A percentile compares a stretch with the other conserved stretches of the same genome.
These are phyloP conservation scores for Suhomyces maxii DNA, from an alignment of 1,139 yeast genomes.

Conservation along the genomic window DNA sequence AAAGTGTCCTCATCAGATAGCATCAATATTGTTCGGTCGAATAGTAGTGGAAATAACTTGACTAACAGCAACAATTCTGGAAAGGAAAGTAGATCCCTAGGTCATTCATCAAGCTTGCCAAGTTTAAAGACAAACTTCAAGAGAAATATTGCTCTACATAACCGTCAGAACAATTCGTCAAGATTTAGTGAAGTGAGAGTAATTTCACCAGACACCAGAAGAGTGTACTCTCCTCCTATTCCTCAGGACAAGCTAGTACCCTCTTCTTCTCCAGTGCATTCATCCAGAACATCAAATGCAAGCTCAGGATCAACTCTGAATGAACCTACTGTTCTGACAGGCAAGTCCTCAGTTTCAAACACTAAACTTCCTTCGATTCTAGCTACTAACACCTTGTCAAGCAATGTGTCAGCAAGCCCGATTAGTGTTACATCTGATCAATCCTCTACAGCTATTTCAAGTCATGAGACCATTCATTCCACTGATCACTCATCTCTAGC, in stretches of 20 bases:
- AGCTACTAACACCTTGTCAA: not conserved
- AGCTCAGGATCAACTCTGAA: not conserved
- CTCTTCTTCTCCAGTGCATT: not conserved
- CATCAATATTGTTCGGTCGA: constrained; percentile 32
- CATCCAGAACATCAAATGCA: not conserved
- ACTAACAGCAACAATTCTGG: constrained; percentile 5
- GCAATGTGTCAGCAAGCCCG: constrained; percentile 28
- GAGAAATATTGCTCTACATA: constrained; percentile 10
- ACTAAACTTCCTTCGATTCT: not conserved
- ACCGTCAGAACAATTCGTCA: constrained; percentile 9
- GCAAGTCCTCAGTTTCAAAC: not conserved
- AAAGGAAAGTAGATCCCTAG: constrained; percentile 25
- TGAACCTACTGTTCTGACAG: not conserved
- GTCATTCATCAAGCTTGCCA: constrained; percentile 45
- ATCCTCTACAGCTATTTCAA: constrained; percentile 31
- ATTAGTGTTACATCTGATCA: constrained; percentile 29
- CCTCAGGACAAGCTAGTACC: constrained; percentile 6
- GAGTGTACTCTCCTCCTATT: constrained; percentile 7
- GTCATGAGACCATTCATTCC: constrained; percentile 32
- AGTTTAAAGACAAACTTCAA: constrained; percentile 28
- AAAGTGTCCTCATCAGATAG: constrained; percentile 47
- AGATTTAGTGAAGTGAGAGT: constrained; percentile 11
- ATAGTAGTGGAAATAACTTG: constrained; percentile 18
- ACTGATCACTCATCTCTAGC: constrained; percentile 35
- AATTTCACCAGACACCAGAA: constrained; percentile 9